Conservation (phyloP, 129 eudicot species). For the Chrysanthemum lavandulifolium region DNA sequence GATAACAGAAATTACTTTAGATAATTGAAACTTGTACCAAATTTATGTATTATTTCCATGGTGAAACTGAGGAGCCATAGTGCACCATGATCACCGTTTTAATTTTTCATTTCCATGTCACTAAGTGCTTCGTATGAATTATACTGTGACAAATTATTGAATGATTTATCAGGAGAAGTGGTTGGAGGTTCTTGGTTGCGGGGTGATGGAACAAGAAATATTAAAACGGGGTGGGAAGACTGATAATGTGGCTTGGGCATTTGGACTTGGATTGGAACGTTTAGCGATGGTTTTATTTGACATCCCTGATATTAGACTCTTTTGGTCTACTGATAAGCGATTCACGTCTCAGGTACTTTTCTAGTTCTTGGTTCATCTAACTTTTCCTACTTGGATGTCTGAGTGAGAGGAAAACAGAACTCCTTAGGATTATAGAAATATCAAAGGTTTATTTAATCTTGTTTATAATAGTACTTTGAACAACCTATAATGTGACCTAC, state of each 20-base stretch:
- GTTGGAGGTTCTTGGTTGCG: constrained; percentile 98
- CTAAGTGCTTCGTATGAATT: background rate
- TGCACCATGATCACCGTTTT: too few relatives aligned
- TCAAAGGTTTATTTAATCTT: background rate
- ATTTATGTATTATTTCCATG: too few relatives aligned
- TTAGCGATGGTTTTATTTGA: constrained; percentile 88
- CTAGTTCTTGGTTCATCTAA: background rate
- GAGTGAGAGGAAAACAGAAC: too few relatives aligned
- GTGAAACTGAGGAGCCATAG: too few relatives aligned
- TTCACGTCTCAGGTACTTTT: constrained; percentile 78
- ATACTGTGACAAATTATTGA: background rate
- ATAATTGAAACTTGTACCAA: too few relatives aligned
- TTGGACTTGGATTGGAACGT: constrained; percentile 96
- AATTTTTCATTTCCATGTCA: background rate
- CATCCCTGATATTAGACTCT: constrained; percentile 82
- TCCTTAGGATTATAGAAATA: background rate
- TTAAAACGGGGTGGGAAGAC: constrained; percentile 66
- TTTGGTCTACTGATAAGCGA: constrained; percentile 87
- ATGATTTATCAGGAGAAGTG: constrained; percentile 66
- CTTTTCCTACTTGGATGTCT: background rate
- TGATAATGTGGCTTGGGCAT: constrained; percentile 95
- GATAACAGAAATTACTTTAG: too few relatives aligned
- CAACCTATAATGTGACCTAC: constrained; percentile 13
- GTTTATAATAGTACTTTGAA: background rate
- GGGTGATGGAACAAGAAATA: constrained; percentile 95